Evolutionary conservation across 495 filamentous ascomycete species (phyloP).

Genomic region (Viridothelium virens): DNA sequence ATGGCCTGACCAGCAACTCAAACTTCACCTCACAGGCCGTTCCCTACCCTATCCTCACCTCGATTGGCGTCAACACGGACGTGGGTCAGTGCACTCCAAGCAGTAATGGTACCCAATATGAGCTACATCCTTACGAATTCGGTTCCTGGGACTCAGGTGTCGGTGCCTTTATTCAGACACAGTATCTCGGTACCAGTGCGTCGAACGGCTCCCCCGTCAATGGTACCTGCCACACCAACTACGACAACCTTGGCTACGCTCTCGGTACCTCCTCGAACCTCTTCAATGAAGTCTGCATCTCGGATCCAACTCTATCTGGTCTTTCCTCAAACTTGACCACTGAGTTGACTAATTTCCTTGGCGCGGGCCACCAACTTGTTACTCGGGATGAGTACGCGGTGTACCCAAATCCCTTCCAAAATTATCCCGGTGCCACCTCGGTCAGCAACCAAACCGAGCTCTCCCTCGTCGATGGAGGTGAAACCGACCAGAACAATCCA

Average conservation of each 20-base stretch:
- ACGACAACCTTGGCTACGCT: constrained; percentile 47
- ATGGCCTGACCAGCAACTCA: constrained; percentile 28
- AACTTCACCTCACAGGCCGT: constrained; percentile 36
- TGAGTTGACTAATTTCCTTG: neutral
- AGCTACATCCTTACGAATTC: constrained; percentile 44
- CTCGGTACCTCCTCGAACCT: constrained; percentile 39
- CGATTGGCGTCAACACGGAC: constrained; percentile 27
- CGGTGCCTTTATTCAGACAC: constrained; percentile 37
- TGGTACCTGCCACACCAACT: constrained; percentile 37
- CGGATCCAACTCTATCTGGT: neutral
- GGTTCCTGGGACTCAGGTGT: constrained; percentile 41
- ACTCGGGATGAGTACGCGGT: constrained; percentile 32
- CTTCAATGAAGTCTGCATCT: constrained; percentile 35
- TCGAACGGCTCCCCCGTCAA: constrained; percentile 29
- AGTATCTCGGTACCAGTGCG: constrained; percentile 41
- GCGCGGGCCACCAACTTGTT: constrained; percentile 19
- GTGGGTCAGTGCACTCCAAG: constrained; percentile 33
- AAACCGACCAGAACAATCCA: constrained; percentile 41
- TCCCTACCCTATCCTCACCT: constrained; percentile 43
- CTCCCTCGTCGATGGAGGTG: constrained; percentile 40
- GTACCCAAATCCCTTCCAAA: constrained; percentile 43
- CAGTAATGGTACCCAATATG: constrained; percentile 38
- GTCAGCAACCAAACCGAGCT: constrained; percentile 31
- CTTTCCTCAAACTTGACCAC: neutral
- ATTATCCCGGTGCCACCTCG: constrained; percentile 30